These are phyloP conservation scores for Mucuna pruriens DNA, from an alignment of 306 rosid species.

Conservation along the genomic window DNA sequence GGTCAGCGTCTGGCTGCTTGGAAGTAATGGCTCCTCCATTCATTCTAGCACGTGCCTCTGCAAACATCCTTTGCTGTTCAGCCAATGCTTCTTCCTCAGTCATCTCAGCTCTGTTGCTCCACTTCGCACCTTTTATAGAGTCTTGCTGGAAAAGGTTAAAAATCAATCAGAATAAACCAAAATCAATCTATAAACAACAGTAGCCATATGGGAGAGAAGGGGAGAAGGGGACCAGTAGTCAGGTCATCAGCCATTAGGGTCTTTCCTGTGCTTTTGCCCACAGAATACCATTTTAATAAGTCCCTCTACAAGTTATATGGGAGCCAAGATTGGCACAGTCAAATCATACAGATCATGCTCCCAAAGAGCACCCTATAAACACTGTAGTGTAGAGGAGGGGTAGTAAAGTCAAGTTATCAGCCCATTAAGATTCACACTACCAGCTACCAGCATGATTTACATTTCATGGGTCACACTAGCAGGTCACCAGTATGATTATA, in stretches of 20 bases:
- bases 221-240: neutral
- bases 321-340: neutral
- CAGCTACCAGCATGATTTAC: no score
- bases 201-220: no score
- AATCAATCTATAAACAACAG: no score
- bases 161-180: no score
- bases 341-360: neutral
- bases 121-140: constrained; percentile 82
- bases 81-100: constrained; percentile 98
- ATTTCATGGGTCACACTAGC: neutral
- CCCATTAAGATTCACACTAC: neutral
- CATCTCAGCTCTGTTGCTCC: constrained; percentile 93
- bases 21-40: constrained; percentile 76
- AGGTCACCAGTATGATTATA: neutral
- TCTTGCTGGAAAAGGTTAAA: constrained; percentile 76
- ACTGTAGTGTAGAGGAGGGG: neutral
- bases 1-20: constrained; percentile 92
- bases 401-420: neutral
- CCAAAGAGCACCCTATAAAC: neutral
- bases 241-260: neutral
- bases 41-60: constrained; percentile 99
- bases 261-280: neutral
- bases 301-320: neutral
- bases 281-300: neutral
- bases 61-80: constrained; percentile 99